Conservation (phyloP, 768 basidiomycete genomes). For the Auricularia sp. region DNA sequence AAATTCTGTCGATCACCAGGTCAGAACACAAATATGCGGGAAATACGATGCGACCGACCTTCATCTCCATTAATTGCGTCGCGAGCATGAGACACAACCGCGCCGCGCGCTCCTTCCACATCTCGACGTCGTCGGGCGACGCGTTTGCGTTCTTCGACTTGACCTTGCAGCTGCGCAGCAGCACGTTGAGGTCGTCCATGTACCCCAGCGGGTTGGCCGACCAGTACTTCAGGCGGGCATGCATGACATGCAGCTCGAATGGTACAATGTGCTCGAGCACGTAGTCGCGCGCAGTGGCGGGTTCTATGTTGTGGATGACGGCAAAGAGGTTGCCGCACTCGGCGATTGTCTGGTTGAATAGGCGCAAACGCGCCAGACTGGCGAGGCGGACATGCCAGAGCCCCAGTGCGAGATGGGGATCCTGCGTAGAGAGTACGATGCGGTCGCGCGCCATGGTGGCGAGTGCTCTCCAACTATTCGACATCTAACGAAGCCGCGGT, state of each 20-base stretch:
- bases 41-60: slow-evolving; percentile 33
- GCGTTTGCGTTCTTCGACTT: slow-evolving; percentile 22
- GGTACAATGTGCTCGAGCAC: slow-evolving; percentile 51
- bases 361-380: slow-evolving; percentile 65
- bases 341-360: slow-evolving; percentile 80
- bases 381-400: slow-evolving; percentile 80
- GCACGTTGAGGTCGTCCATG: slow-evolving; percentile 57
- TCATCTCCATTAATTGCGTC: slow-evolving; percentile 77
- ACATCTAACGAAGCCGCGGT: slow-evolving; percentile 44
- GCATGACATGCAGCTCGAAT: slow-evolving; percentile 55
- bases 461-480: slow-evolving; percentile 78
- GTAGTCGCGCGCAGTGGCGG: slow-evolving; percentile 41
- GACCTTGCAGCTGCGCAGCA: slow-evolving; percentile 51
- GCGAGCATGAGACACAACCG: slow-evolving; percentile 71
- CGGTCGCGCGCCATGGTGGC: slow-evolving; percentile 79
- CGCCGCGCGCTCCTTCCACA: slow-evolving; percentile 80
- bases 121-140: slow-evolving; percentile 26
- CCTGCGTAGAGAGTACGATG: slow-evolving; percentile 61
- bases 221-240: slow-evolving; percentile 72
- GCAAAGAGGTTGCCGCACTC: slow-evolving; percentile 75
- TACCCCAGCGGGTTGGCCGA: slow-evolving; percentile 71
- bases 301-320: slow-evolving; percentile 51
- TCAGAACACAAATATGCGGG: background rate
- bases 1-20: slow-evolving; percentile 42
- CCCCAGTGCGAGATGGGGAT: slow-evolving; percentile 51